phyloP scores from a whole-genome alignment of 1,284 basidiomycete species.

The Mycena sp. region DNA sequence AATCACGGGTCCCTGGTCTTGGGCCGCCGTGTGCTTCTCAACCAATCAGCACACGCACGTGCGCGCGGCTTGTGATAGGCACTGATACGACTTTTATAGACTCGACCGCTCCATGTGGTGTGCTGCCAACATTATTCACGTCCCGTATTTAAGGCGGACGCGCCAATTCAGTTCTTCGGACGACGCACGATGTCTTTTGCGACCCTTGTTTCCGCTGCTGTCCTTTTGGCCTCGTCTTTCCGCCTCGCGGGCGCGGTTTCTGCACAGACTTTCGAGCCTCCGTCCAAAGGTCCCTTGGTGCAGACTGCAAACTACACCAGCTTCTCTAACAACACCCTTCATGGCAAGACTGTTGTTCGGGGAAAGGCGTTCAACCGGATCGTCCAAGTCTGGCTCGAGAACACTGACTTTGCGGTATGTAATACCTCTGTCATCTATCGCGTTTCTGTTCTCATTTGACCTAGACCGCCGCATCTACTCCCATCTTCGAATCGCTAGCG shows the following conservation, averaged over 20 bases:
- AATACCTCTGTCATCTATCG: not conserved
- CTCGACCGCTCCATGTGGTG: too few species aligned
- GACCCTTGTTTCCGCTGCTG: not conserved
- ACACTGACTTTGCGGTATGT: constrained; percentile 48
- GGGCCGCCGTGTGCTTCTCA: too few species aligned
- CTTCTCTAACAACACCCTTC: constrained; percentile 44
- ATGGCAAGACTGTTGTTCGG: constrained; percentile 21
- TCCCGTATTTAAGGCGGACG: too few species aligned
- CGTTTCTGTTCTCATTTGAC: not conserved
- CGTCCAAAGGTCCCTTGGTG: constrained; percentile 1
- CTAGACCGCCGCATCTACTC: constrained; percentile 37
- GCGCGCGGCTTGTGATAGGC: too few species aligned
- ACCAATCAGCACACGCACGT: too few species aligned
- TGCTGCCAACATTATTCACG: too few species aligned
- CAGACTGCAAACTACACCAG: constrained; percentile 39
- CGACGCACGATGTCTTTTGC: too few species aligned
- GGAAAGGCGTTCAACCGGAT: constrained; percentile 51
- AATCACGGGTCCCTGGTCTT: too few species aligned
- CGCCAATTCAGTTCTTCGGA: too few species aligned
- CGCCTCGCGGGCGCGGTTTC: not conserved
- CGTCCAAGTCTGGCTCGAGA: constrained; percentile 46
- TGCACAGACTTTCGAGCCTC: not conserved
- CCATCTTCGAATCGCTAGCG: constrained; percentile 59
- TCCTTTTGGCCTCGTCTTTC: not conserved
- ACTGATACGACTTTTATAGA: too few species aligned